These are phyloP conservation scores for Dionaea muscipula DNA, from an alignment of 179 eudicot genomes.

Conservation along the genomic window DNA sequence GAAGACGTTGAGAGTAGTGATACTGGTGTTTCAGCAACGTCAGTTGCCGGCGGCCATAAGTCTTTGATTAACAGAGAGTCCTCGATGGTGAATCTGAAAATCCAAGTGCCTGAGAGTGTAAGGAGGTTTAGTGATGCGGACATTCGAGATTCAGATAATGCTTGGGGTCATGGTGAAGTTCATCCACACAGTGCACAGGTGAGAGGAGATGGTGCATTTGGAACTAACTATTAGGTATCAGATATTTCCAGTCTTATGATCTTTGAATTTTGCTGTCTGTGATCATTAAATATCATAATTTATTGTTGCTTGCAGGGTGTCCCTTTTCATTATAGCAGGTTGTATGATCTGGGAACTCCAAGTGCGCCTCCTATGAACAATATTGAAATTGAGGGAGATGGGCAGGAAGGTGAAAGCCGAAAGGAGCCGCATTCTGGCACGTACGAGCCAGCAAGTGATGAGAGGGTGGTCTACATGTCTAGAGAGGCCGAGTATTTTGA, in stretches of 20 bases:
- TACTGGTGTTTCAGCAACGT: conserved; percentile 11
- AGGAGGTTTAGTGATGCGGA: conserved; percentile 25
- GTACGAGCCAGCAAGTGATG: conserved; percentile 19
- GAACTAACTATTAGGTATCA: neutral
- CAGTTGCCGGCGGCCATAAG: conserved; percentile 11
- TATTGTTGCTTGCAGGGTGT: conserved; percentile 36
- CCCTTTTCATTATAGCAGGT: conserved; percentile 23
- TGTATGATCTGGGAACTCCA: conserved; percentile 57
- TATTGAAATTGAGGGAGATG: conserved; percentile 19
- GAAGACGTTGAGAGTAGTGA: conserved; percentile 25
- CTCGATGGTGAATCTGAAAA: conserved; percentile 31
- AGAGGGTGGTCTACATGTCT: conserved; percentile 12
- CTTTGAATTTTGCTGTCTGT: neutral
- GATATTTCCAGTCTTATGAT: neutral
- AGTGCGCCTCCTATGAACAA: conserved; percentile 79
- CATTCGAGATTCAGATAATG: conserved; percentile 17
- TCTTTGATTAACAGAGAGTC: conserved; percentile 49
- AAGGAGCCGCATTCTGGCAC: conserved; percentile 17
- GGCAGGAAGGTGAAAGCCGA: conserved; percentile 20
- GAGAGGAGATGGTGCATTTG: conserved; percentile 8
- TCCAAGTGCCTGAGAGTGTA: conserved; percentile 35
- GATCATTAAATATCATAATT: neutral
- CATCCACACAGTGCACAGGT: conserved; percentile 35
- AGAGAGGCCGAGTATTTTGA: conserved; percentile 16
- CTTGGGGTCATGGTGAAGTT: conserved; percentile 14